Evolutionary conservation across 306 rosid species (phyloP).

Genomic region (Ammopiptanthus mongolicus): DNA sequence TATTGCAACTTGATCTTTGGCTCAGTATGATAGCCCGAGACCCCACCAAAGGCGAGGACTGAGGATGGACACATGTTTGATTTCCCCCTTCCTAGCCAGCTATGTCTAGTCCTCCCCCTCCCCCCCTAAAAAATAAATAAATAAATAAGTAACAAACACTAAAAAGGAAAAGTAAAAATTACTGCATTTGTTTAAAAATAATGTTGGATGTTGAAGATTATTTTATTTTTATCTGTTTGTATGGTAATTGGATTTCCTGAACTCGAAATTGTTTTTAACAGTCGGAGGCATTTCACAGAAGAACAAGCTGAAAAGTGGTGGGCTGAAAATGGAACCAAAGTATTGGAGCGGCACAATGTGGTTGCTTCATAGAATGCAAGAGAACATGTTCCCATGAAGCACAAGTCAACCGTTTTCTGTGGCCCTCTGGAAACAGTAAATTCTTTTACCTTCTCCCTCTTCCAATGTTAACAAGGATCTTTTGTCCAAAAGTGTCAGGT

Average conservation of each 20-base stretch:
- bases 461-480: constrained; percentile 11
- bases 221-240: constrained; percentile 1
- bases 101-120: no score
- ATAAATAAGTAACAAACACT: no score
- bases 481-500: constrained; percentile 25
- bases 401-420: constrained; percentile 15
- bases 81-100: no score
- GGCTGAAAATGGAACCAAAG: constrained; percentile 67
- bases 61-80: neutral
- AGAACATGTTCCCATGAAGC: constrained; percentile 15
- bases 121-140: no score
- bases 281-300: constrained; percentile 86
- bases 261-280: constrained; percentile 34
- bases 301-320: constrained; percentile 88
- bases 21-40: neutral
- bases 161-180: no score
- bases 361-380: constrained; percentile 40
- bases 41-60: neutral
- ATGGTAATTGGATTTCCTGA: constrained; percentile 11
- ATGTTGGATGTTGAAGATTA: neutral
- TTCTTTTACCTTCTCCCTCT: constrained; percentile 27
- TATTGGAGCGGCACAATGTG: constrained; percentile 60
- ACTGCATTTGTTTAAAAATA: neutral
- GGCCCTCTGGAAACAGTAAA: constrained; percentile 39
- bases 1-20: neutral